These are phyloP conservation scores for Phalaenopsis equestris DNA, from an alignment of 106 monocot genomes.

Conservation along the genomic window DNA sequence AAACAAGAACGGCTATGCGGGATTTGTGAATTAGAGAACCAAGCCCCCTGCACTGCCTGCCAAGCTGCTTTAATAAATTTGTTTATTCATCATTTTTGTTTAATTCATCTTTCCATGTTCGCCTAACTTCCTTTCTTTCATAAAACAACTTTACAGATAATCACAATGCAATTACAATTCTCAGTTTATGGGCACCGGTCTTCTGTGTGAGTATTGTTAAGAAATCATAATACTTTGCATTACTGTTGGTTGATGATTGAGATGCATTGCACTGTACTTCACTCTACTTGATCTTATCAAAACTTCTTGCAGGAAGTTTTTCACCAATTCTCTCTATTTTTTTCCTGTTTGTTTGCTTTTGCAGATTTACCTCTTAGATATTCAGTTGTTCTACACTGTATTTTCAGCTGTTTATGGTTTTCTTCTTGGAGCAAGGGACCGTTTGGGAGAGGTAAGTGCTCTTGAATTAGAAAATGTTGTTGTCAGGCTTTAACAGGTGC, in stretches of 20 bases:
- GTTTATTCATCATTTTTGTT: neutral
- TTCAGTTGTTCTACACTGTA: conserved; percentile 76
- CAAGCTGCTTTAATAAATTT: neutral
- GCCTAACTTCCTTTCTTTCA: neutral
- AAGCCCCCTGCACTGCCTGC: neutral
- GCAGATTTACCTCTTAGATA: conserved; percentile 91
- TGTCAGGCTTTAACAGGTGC: neutral
- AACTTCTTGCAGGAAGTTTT: neutral
- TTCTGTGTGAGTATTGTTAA: conserved; percentile 52
- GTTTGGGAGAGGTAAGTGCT: conserved; percentile 67
- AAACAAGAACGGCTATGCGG: neutral
- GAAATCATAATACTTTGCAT: neutral
- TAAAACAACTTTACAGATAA: conserved; percentile 51
- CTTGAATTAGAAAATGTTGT: conserved; percentile 1
- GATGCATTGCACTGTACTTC: neutral
- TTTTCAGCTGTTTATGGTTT: conserved; percentile 81
- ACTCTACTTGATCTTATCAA: neutral
- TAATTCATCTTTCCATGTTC: neutral
- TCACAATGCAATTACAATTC: conserved; percentile 80
- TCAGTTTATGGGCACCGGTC: conserved; percentile 85
- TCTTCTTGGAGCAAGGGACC: conserved; percentile 78
- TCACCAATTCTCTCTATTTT: neutral
- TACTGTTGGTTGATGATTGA: neutral
- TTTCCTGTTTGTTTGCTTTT: conserved; percentile 1
- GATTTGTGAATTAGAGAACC: neutral